Evolutionary conservation across 345 rosid genomes (phyloP).

Genomic region (Camelina sativa): DNA sequence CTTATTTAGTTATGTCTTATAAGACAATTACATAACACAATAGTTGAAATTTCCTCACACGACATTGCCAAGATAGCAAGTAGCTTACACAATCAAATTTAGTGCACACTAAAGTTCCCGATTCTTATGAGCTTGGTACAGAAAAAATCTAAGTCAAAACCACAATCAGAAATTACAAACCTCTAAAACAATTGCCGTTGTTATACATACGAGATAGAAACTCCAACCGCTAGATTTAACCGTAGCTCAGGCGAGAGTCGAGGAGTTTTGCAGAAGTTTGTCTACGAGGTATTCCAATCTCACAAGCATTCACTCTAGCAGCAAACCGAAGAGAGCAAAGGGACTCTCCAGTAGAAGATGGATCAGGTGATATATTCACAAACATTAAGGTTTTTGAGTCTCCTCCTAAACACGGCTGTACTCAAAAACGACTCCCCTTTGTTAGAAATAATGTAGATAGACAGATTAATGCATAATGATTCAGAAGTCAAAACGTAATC

Average conservation of each 20-base stretch:
- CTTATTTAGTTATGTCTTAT: conserved; percentile 9
- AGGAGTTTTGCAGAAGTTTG: conserved; percentile 51
- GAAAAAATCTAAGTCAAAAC: conserved; percentile 25
- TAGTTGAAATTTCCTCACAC: conserved; percentile 14
- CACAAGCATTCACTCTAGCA: conserved; percentile 86
- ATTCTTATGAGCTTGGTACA: conserved; percentile 25
- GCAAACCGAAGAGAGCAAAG: conserved; percentile 87
- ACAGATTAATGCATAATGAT: neutral
- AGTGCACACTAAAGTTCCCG: neutral
- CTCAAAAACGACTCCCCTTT: neutral
- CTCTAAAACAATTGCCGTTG: conserved; percentile 22
- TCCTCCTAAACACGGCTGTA: conserved; percentile 92
- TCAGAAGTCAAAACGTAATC: conserved; percentile 1
- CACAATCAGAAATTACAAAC: conserved; percentile 36
- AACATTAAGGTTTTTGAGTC: conserved; percentile 90
- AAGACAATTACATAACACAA: conserved; percentile 1
- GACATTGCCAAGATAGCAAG: conserved; percentile 40
- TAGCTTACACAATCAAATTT: conserved; percentile 4
- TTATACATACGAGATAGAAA: conserved; percentile 16
- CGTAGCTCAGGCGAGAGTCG: conserved; percentile 59
- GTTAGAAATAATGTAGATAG: conserved; percentile 7
- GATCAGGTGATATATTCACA: conserved; percentile 82
- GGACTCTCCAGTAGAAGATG: conserved; percentile 74
- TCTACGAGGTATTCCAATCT: conserved; percentile 81
- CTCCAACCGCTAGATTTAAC: conserved; percentile 24